A percentile compares a stretch with the other conserved stretches of the same genome.
Evolutionary conservation across 495 filamentous ascomycete genomes (phyloP).

Genomic region (Podospora fimiseda): DNA sequence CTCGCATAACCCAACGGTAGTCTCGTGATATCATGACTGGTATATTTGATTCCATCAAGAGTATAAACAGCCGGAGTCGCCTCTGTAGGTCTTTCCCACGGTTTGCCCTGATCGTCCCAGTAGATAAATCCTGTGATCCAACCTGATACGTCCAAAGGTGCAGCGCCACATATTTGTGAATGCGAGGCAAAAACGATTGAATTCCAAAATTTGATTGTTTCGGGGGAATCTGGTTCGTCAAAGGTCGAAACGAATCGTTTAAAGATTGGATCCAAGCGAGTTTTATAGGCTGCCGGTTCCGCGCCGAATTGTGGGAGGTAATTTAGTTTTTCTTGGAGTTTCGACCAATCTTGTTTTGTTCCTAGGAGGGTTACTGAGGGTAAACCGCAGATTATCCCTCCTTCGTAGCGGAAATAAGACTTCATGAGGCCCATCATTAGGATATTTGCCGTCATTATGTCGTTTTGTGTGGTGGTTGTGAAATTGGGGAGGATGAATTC

Average conservation of each 20-base stretch:
- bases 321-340: constrained; percentile 24
- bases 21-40: constrained; percentile 16
- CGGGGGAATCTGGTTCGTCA: constrained; percentile 27
- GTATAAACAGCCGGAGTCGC: not conserved
- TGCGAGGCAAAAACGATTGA: constrained; percentile 21
- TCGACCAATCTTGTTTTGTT: constrained; percentile 28
- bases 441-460: constrained; percentile 28
- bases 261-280: constrained; percentile 30
- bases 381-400: constrained; percentile 29
- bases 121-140: constrained; percentile 47
- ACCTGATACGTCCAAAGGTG: constrained; percentile 29
- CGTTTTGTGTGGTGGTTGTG: constrained; percentile 28
- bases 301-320: constrained; percentile 28
- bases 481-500: constrained; percentile 36
- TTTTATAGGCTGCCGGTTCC: constrained; percentile 27
- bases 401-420: constrained; percentile 26
- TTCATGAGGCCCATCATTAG: constrained; percentile 38
- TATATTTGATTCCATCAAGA: constrained; percentile 21
- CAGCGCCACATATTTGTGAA: constrained; percentile 18
- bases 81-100: constrained; percentile 1
- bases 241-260: constrained; percentile 30
- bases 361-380: constrained; percentile 37
- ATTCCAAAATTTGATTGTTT: constrained; percentile 38
- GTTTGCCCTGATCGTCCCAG: constrained; percentile 36
- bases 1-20: constrained; percentile 25